These are phyloP conservation scores for Fonsecaea nubica DNA, from an alignment of 2,329 filamentous ascomycete genomes.

Conservation along the genomic window DNA sequence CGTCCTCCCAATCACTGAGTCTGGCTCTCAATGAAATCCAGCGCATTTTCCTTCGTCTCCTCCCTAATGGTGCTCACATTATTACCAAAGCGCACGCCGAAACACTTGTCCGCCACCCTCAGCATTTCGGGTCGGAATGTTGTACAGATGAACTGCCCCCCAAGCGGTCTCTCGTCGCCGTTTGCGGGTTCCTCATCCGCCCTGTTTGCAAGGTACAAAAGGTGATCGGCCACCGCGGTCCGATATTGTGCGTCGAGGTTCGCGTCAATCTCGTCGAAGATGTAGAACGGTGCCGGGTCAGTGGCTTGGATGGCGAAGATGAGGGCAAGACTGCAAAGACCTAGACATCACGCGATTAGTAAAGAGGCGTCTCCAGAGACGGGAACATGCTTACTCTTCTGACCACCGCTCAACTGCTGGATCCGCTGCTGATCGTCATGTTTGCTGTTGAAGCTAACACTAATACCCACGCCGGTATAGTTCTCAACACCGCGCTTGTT, in stretches of 20 bases:
- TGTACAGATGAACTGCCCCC: slow-evolving; percentile 93
- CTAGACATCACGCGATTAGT: slow-evolving; percentile 52
- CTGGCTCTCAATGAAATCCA: slow-evolving; percentile 94
- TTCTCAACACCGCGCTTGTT: slow-evolving; percentile 76
- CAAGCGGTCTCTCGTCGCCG: slow-evolving; percentile 44
- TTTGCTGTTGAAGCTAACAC: slow-evolving; percentile 98
- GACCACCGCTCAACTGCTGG: slow-evolving; percentile 93
- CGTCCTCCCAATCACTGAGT: slow-evolving; percentile 40
- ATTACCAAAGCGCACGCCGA: slow-evolving; percentile 87
- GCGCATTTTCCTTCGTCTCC: slow-evolving; percentile 81
- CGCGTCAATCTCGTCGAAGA: slow-evolving; percentile 98
- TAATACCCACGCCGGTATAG: slow-evolving; percentile 95
- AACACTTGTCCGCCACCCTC: slow-evolving; percentile 93
- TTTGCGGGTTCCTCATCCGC: slow-evolving; percentile 58
- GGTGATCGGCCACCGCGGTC: slow-evolving; percentile 88
- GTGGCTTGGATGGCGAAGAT: slow-evolving; percentile 99
- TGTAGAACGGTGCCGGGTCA: slow-evolving; percentile 96
- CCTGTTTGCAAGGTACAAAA: slow-evolving; percentile 76
- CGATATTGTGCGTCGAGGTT: slow-evolving; percentile 98
- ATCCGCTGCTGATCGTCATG: slow-evolving; percentile 98
- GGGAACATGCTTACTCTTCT: slow-evolving; percentile 78
- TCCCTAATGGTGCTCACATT: slow-evolving; percentile 96
- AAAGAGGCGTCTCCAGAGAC: background rate
- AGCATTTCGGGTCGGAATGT: slow-evolving; percentile 98
- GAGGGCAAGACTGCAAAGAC: slow-evolving; percentile 92